A percentile compares a stretch with the other conserved stretches of the same genome.
Conservation (phyloP, 2,329 filamentous ascomycete species). For the Claviceps citrina region DNA sequence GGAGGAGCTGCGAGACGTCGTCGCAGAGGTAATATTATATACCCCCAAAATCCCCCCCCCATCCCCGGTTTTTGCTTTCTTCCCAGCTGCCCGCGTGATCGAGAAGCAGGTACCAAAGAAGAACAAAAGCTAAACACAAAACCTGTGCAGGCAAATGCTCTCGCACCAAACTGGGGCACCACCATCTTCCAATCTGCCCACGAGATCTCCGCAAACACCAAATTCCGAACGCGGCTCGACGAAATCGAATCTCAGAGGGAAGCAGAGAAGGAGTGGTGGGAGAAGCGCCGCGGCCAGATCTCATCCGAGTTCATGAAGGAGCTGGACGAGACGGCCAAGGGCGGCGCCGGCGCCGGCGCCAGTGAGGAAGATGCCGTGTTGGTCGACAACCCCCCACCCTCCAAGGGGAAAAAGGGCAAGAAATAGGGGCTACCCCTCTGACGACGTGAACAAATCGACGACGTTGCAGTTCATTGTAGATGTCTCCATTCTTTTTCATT, state of each 20-base stretch:
- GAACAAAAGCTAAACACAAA: background rate
- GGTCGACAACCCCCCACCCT: slow-evolving; percentile 43
- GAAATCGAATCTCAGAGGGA: slow-evolving; percentile 58
- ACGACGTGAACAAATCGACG: no score
- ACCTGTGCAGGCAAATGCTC: slow-evolving; percentile 62
- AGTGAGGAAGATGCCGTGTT: slow-evolving; percentile 44
- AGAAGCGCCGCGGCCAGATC: slow-evolving; percentile 60
- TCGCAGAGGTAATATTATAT: slow-evolving; percentile 64
- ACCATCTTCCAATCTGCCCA: slow-evolving; percentile 95
- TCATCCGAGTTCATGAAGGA: slow-evolving; percentile 72
- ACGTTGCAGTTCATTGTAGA: no score
- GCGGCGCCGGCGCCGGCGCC: slow-evolving; percentile 14
- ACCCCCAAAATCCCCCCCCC: no score
- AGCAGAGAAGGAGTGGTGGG: slow-evolving; percentile 84
- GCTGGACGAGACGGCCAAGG: slow-evolving; percentile 43
- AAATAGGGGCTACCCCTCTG: no score
- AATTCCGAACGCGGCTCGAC: slow-evolving; percentile 58
- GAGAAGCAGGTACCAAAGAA: background rate
- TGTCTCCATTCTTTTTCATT: background rate
- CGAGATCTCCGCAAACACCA: slow-evolving; percentile 77
- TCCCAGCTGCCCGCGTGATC: no score
- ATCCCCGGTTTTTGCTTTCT: background rate
- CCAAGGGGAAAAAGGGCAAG: slow-evolving; percentile 45
- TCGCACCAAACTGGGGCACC: slow-evolving; percentile 78
- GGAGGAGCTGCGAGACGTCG: slow-evolving; percentile 85